Evolutionary conservation across 352 stramenopile species (phyloP).

Genomic region (Peronospora belbahrii): DNA sequence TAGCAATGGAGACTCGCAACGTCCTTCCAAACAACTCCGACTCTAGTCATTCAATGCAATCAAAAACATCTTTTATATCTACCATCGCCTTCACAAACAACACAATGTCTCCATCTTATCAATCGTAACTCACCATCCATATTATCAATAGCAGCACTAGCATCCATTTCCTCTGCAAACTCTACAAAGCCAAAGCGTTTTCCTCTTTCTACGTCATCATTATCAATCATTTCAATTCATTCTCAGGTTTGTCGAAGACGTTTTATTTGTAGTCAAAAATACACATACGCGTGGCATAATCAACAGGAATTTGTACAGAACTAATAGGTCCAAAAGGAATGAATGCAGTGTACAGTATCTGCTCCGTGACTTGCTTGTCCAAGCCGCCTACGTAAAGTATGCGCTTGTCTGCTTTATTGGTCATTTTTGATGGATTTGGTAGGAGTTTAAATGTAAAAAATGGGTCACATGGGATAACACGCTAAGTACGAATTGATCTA

Average conservation of each 20-base stretch:
- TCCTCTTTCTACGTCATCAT: slow-evolving; percentile 42
- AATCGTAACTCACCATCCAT: slow-evolving; percentile 79
- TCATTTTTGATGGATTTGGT: slow-evolving; percentile 12
- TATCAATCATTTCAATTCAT: neutral
- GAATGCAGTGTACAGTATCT: slow-evolving; percentile 81
- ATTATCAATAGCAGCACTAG: slow-evolving; percentile 91
- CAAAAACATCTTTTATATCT: slow-evolving; percentile 1
- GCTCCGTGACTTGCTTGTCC: slow-evolving; percentile 81
- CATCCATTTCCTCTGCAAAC: slow-evolving; percentile 86
- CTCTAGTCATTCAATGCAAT: slow-evolving; percentile 32
- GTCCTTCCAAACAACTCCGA: slow-evolving; percentile 89
- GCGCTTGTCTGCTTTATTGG: slow-evolving; percentile 50
- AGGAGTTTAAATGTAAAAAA: no score
- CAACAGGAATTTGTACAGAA: slow-evolving; percentile 64
- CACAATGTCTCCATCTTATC: neutral
- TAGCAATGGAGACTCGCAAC: slow-evolving; percentile 88
- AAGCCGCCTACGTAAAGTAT: slow-evolving; percentile 89
- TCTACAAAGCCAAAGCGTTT: slow-evolving; percentile 94
- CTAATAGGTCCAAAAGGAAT: slow-evolving; percentile 80
- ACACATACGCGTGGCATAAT: slow-evolving; percentile 61
- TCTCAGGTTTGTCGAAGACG: no score
- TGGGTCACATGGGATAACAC: no score
- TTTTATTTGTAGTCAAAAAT: neutral
- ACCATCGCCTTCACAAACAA: neutral
- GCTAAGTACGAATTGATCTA: slow-evolving; percentile 26